Evolutionary conservation across 768 basidiomycete species (phyloP), one percentile per base, ranked within the genome.

Genomic region (Boletellus emodensis): DNA sequence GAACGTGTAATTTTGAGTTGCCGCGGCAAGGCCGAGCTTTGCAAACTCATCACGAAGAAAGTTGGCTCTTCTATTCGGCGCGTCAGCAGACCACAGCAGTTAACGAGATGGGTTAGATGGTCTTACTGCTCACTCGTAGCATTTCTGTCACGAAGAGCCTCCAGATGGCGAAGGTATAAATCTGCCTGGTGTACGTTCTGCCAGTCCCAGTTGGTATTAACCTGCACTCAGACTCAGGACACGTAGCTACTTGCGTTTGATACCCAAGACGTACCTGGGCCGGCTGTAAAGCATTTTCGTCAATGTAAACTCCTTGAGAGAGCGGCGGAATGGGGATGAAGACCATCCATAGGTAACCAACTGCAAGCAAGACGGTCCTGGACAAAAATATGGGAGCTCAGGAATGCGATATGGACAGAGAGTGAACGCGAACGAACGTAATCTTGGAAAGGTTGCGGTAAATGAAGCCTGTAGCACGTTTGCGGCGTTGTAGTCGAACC

Each of bases 241-340:
- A 24, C 3, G 26, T 8, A 10, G 14, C 24, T n/a, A 4, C 0
- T n/a, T 26, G 11, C 1, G 22, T 22, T 39, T 18, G 39, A 51
- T 8, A 32, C 36, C 10, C 53, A 46, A 60, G 5, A 36, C 62
- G 43, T 59, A 94, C 94, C 74, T 95, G 93, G 6, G 81, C 85
- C 10, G 96, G 94, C 61, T 94, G 91, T 17, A 99, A 70, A 1
- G 96, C 95, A 66, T 98, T 96, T 72, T 99, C 96, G 65, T 95
- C 93, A 44, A 95, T 87, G 64, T 92, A 95, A 9, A 84, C 89
- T 9, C 72, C 66, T 55, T 82, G 77, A 15, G 82, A 84, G 5
- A 94, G 74, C 1, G 71, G 71, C 6, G 82, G 73, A 12, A 77
- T 75, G 4, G 94, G 94, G 46, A 96, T 74, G 6, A 80, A 70